Evolutionary conservation across 495 filamentous ascomycete species (phyloP).

Genomic region (Podospora appendiculata): DNA sequence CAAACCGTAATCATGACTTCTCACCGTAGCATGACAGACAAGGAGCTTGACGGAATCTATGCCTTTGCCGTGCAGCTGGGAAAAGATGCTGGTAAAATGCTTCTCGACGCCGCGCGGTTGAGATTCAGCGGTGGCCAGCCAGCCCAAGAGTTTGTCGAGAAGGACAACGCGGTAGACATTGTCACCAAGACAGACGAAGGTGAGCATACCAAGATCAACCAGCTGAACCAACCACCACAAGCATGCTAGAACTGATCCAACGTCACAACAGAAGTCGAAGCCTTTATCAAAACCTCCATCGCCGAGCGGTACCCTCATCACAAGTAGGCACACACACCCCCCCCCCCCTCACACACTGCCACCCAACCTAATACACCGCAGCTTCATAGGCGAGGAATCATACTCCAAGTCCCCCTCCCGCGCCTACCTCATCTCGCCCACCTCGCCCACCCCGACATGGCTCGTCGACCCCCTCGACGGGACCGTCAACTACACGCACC

Average conservation of each 20-base stretch:
- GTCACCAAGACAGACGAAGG: conserved; percentile 66
- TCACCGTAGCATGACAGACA: background rate
- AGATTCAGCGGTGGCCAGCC: conserved; percentile 26
- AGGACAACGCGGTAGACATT: conserved; percentile 63
- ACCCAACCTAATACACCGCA: conserved; percentile 12
- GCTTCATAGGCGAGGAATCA: conserved; percentile 65
- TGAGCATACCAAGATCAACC: conserved; percentile 16
- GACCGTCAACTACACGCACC: conserved; percentile 66
- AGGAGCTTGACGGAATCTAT: conserved; percentile 52
- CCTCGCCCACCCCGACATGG: conserved; percentile 50
- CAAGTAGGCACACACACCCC: conserved; percentile 35
- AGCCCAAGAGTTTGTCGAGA: conserved; percentile 34
- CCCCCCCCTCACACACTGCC: background rate
- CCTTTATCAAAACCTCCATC: conserved; percentile 52
- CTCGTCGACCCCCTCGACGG: conserved; percentile 63
- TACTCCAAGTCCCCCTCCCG: conserved; percentile 52
- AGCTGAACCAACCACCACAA: background rate
- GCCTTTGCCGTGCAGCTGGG: conserved; percentile 57
- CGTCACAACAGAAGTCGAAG: conserved; percentile 49
- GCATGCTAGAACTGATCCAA: background rate
- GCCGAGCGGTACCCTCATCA: conserved; percentile 50
- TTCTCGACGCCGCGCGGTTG: conserved; percentile 45
- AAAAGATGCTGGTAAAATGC: conserved; percentile 52
- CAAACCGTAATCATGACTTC: too few relatives aligned
- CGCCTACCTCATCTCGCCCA: conserved; percentile 50